phyloP scores from a whole-genome alignment of 495 filamentous ascomycete genomes.

The Usnea hakonensis region DNA sequence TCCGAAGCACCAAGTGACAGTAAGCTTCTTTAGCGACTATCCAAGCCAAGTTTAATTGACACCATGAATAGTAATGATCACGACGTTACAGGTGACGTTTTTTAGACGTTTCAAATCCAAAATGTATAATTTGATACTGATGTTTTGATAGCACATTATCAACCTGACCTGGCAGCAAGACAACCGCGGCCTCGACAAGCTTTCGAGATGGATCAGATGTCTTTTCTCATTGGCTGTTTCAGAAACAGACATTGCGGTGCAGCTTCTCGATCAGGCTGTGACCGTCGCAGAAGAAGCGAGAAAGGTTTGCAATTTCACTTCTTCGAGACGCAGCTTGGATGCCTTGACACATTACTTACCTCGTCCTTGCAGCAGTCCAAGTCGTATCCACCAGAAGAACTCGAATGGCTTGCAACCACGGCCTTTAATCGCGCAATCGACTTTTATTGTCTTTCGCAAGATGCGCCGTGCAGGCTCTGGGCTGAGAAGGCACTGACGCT shows the following conservation, averaged over 20 bases:
- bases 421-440: slow-evolving; percentile 74
- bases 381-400: slow-evolving; percentile 58
- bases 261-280: slow-evolving; percentile 50
- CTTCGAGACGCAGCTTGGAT: not conserved
- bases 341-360: not conserved
- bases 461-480: slow-evolving; percentile 55
- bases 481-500: slow-evolving; percentile 57
- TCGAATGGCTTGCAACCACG: slow-evolving; percentile 68
- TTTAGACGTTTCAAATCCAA: not conserved
- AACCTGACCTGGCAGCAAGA: slow-evolving; percentile 54
- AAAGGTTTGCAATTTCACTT: slow-evolving; percentile 9
- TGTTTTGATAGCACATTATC: slow-evolving; percentile 41
- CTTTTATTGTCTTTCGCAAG: slow-evolving; percentile 50
- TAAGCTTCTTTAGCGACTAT: slow-evolving; percentile 4
- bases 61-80: slow-evolving; percentile 32
- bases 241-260: slow-evolving; percentile 36
- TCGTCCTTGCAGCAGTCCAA: slow-evolving; percentile 16
- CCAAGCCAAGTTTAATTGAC: not conserved
- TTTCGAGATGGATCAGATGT: slow-evolving; percentile 66
- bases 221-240: slow-evolving; percentile 58
- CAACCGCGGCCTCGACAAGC: slow-evolving; percentile 42
- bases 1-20: slow-evolving; percentile 43
- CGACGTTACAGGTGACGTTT: slow-evolving; percentile 32
- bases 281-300: slow-evolving; percentile 38
- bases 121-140: not conserved